Evolutionary conservation across 495 filamentous ascomycete genomes (phyloP), one percentile per base, ranked within the genome.

Genomic region (Tetracladium setigerum): DNA sequence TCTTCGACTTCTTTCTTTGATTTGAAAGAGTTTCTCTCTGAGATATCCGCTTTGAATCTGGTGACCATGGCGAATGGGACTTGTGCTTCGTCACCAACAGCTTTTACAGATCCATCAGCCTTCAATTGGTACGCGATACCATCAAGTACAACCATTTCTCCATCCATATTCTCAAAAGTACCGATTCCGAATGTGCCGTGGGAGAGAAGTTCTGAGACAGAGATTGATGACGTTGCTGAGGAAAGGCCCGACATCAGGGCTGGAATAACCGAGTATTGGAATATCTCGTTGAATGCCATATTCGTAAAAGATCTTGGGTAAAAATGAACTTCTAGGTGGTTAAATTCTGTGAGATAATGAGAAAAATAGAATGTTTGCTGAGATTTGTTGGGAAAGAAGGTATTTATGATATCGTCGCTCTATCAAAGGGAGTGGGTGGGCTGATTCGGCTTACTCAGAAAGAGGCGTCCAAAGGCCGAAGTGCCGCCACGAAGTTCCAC

Each of bases 81-180:
- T 44, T 68, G 47, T 15, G 54, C 49, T 4, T 55, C 50, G n/a
- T 48, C 24, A 32, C 56, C 49, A 19, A 67, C 56, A 38, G 50
- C 53, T 0, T 53, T 50, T 17, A 67, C 54, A 22, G 54, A 53
- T 13, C 70, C 70, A 31, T 67, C 65, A 16, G 58, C 50, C 19
- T 63, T 66, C 59, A 68, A 67, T 57, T 76, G 73, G 54, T 73
- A 76, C 22, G 66, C 60, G 9, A 56, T 51, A 44, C 62, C 61
- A 46, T 75, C 69, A 12, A 77, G 50, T n/a, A 75, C 58, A 27
- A 76, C 65, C 56, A 77, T 69, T 55, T 77, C 74, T 54, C 73
- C 73, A 38, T 65, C 63, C 54, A 78, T 69, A 47, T 56, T 44
- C 10, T 52, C 49, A 46, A 76, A 69, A n/a, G 74, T 77, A 14